Base-by-base conservation (phyloP, 169 alveolate genomes). In the Ophryocystis elektroscirrha region DNA sequence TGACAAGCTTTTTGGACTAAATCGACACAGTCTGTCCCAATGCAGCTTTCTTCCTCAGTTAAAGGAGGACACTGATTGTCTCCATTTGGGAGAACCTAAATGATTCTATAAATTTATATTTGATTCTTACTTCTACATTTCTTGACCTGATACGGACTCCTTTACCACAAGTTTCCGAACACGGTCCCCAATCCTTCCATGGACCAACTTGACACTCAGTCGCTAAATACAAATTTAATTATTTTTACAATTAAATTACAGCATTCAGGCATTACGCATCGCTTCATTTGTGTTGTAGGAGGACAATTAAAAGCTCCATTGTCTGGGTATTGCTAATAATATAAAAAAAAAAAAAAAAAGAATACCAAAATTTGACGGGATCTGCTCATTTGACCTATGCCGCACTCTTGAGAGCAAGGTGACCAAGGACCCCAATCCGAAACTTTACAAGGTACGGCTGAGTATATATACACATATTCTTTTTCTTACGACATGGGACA, bases 1-100 rank as follows among this genome's bases (percentile, higher is more conserved):
- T 46, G 54, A 44, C 76, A 67, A 52, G 52, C 76, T 2, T 56
- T 32, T 22, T 69, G 62, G 38, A 61, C 29, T 19, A 16, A 44
- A 16, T 25, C 20, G 7, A 20, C n/a, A 44, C 64, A 52, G 16
- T 69, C 59, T 18, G 45, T 45, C 15, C 54, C 45, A 39, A 51
- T 58, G 32, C 66, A 58, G 25, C 22, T 55, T 35, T 48, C 3
- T 28, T 48, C 49, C 39, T 50, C 57, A 2, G 47, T 39, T 4
- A 35, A 2, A 43, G 57, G 28, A 0, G 65, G 65, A 45, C 74
- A 65, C 7, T 41, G 15, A n/a, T 38, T 59, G 15, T 69, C 74
- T 6, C 65, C 70, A 27, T 49, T 59, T 20, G 61, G 48, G 3
- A 69, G 74, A 6, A 53, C 48, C 16, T 56, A 53, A 22, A 61